Base-by-base conservation (phyloP, 345 rosid genomes). In the Psidium friedrichsthalianum region DNA sequence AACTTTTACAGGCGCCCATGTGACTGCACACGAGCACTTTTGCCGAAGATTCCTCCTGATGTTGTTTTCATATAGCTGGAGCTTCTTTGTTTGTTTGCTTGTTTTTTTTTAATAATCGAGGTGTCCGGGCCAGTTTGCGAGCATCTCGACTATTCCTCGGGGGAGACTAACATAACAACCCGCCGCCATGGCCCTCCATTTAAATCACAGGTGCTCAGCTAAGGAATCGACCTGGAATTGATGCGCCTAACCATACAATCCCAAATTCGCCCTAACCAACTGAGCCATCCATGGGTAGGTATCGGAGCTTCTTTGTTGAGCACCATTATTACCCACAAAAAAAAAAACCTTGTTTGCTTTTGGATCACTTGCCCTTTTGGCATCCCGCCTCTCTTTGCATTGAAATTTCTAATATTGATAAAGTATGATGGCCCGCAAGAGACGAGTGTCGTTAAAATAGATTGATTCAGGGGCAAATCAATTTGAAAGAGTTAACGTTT, bases 301-400 rank as follows among this genome's bases (percentile, higher is more conserved):
- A 3, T 3, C 3, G 36, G 36, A 36, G 36, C 36, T 36, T 36
- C 36, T 7, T 16, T 36, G 24, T 8, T 9, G 47, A 69, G 78
- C 78, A 32, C 47, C 78, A 15, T 15, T 9, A 69, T 32, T 47
- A 10, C 44, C 24, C 76, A 7, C 16, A 15, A 0, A 32, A 53
- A 15, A 15, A 32, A 32, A 69, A 32, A 32, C 0, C 1, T 69
- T 2, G 78, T 32, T 16, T 36, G 78, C 13, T 69, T 69, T 47
- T 69, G 24, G 5, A 24, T 69, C 36, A 8, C 47, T 8, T 32
- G 1, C 11, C 20, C 6, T 32, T 32, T 11, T 2, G 12, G 44
- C 76, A 2, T 1, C 22, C 36, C 1, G 0, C 8, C 0, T 0
- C 0, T 32, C 78, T 32, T 69, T 36, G 13, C 13, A 18, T 69